A percentile compares a stretch with the other conserved stretches of the same genome.
These are phyloP conservation scores for Trichoderma oligosporum DNA, from an alignment of 2,329 filamentous ascomycete genomes.

Conservation along the genomic window DNA sequence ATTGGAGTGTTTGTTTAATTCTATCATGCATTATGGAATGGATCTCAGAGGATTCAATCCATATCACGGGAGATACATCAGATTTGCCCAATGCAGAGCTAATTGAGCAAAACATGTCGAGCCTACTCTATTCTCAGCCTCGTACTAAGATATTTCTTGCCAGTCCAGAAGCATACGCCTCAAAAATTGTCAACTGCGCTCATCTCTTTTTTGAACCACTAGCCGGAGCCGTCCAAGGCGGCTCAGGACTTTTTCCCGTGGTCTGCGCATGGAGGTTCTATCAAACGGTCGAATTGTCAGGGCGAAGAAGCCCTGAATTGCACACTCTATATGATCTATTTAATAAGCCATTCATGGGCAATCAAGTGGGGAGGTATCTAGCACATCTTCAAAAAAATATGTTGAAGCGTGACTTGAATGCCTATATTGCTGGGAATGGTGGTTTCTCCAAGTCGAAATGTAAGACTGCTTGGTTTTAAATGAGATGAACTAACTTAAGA, in stretches of 20 bases:
- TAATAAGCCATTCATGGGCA: background rate
- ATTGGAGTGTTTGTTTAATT: conserved; percentile 4
- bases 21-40: conserved; percentile 2
- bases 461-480: background rate
- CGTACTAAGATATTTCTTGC: no score
- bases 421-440: background rate
- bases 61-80: background rate
- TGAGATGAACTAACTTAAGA: no score
- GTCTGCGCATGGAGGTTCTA: background rate
- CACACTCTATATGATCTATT: conserved; percentile 5
- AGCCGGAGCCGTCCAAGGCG: background rate
- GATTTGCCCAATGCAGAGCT: no score
- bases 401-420: background rate
- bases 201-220: conserved; percentile 13
- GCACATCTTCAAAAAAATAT: background rate
- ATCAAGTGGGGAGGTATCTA: background rate
- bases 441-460: background rate
- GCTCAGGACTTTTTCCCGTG: background rate
- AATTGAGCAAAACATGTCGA: background rate
- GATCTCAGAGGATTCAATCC: background rate
- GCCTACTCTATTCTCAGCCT: no score
- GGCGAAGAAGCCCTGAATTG: background rate
- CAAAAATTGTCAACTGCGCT: background rate
- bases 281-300: background rate
- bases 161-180: background rate